These are phyloP conservation scores for Syzygium grande DNA, from an alignment of 345 rosid species.

Conservation along the genomic window DNA sequence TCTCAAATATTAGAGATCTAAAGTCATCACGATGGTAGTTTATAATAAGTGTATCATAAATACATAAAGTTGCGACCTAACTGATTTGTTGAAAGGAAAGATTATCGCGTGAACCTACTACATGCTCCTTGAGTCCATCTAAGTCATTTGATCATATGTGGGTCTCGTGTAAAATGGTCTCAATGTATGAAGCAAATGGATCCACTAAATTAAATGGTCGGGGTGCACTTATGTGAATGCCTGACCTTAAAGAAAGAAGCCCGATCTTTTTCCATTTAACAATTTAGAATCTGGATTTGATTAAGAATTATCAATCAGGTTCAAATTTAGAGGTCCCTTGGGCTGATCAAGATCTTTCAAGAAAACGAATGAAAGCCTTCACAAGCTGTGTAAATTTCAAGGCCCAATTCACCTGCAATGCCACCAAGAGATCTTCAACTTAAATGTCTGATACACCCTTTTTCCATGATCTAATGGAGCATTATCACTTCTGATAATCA, in stretches of 20 bases:
- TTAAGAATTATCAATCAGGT: not conserved
- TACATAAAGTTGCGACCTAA: not conserved
- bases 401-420: not conserved
- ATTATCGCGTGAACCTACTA: not conserved
- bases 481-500: not conserved
- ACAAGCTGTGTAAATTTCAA: not conserved
- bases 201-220: not conserved
- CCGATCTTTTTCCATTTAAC: not conserved
- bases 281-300: not conserved
- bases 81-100: not conserved
- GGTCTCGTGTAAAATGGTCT: not conserved
- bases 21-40: not conserved
- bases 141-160: not conserved
- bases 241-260: not conserved
- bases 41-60: not conserved
- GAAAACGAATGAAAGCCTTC: not conserved
- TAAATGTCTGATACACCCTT: not conserved
- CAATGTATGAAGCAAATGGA: not conserved
- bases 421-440: not conserved
- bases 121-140: not conserved
- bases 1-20: not conserved
- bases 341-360: not conserved
- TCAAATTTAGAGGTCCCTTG: not conserved
- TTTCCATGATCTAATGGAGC: not conserved
- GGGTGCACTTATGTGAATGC: not conserved